A percentile compares a stretch with the other conserved stretches of the same genome.
Evolutionary conservation across 768 basidiomycete species (phyloP).

Genomic region (Kwoniella botswanensis): DNA sequence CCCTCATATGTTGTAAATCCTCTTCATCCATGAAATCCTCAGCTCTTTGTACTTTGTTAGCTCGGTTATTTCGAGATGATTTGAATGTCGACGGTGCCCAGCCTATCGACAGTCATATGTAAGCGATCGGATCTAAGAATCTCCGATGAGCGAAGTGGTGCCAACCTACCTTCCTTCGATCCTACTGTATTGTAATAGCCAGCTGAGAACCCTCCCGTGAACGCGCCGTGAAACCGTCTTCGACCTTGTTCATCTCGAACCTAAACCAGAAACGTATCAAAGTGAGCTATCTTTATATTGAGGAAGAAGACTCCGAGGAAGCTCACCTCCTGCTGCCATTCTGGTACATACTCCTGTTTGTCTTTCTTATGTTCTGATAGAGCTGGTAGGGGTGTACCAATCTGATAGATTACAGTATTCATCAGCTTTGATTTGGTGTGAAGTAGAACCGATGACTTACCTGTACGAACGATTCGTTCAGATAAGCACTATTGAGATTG

Average conservation of each 20-base stretch:
- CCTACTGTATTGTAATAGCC: constrained; percentile 97
- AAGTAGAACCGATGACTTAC: constrained; percentile 60
- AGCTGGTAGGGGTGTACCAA: constrained; percentile 91
- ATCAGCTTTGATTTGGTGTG: constrained; percentile 6
- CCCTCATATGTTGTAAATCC: constrained; percentile 80
- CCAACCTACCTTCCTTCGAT: constrained; percentile 80
- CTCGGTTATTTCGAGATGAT: constrained; percentile 78
- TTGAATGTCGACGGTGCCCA: constrained; percentile 93
- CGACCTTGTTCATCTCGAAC: constrained; percentile 93
- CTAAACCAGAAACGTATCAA: constrained; percentile 58
- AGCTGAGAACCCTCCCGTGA: constrained; percentile 97
- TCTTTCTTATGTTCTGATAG: constrained; percentile 84
- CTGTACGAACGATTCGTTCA: constrained; percentile 84
- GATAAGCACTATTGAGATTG: constrained; percentile 66
- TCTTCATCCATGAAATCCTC: constrained; percentile 99
- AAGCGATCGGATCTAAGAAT: constrained; percentile 1
- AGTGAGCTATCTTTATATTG: constrained; percentile 10
- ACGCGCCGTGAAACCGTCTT: constrained; percentile 92
- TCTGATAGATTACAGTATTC: constrained; percentile 61
- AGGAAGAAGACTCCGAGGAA: no score
- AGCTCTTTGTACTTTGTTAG: constrained; percentile 60
- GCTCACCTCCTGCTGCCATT: constrained; percentile 95
- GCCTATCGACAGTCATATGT: constrained; percentile 63
- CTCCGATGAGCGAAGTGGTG: neutral
- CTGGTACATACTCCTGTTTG: constrained; percentile 88